Conservation (phyloP, 2,329 filamentous ascomycete genomes). For the Trichophyton verrucosum region DNA sequence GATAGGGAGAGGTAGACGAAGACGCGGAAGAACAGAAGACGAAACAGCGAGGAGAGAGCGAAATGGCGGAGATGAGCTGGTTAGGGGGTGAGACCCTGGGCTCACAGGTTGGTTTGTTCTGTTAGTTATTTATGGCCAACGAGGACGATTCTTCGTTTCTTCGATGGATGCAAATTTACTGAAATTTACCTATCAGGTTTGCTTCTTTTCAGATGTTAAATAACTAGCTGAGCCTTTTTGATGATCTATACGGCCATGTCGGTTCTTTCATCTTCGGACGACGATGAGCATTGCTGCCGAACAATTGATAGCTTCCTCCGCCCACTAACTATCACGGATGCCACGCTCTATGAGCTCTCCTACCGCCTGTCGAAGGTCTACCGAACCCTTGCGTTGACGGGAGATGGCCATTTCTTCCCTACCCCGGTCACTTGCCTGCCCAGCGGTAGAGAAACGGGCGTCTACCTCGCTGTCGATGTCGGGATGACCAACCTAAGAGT, state of each 20-base stretch:
- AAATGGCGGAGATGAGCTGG: neutral
- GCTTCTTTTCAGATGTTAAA: neutral
- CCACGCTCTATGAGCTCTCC: conserved; percentile 25
- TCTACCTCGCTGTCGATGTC: conserved; percentile 42
- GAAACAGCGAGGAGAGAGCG: too few species aligned
- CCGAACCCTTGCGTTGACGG: conserved; percentile 25
- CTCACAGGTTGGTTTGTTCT: neutral
- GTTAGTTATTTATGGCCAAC: neutral
- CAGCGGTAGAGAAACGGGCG: conserved; percentile 40
- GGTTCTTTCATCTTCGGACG: neutral
- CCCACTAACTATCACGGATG: conserved; percentile 8
- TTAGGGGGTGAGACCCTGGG: neutral
- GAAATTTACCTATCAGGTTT: neutral
- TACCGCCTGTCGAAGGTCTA: conserved; percentile 27
- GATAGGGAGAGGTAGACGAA: neutral
- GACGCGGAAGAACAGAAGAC: neutral
- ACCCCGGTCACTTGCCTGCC: conserved; percentile 31
- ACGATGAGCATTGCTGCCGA: neutral
- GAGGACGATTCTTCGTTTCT: neutral
- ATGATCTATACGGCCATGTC: neutral
- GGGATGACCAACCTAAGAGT: conserved; percentile 41
- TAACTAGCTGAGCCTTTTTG: neutral
- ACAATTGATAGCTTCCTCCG: conserved; percentile 8
- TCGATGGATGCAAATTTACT: neutral
- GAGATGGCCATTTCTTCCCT: conserved; percentile 32